Conservation (phyloP, 805 yeast species). For the Yamadazyma akitaensis region DNA sequence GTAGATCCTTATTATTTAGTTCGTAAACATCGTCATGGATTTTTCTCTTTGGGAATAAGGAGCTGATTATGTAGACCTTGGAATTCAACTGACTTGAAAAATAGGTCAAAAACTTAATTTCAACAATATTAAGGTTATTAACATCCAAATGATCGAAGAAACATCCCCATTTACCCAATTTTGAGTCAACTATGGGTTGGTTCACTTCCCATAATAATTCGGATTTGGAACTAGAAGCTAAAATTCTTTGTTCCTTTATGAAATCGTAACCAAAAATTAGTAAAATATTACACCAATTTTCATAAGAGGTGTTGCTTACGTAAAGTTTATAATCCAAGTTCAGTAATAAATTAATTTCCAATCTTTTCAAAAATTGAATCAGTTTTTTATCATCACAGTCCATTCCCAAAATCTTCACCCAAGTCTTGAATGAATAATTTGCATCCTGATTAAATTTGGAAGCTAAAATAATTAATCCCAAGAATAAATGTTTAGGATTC, state of each 20-base stretch:
- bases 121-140: slow-evolving; percentile 20
- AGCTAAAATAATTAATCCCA: slow-evolving; percentile 67
- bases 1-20: slow-evolving; percentile 2
- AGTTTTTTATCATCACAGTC: slow-evolving; percentile 23
- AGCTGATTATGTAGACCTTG: slow-evolving; percentile 22
- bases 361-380: slow-evolving; percentile 42
- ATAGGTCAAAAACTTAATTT: slow-evolving; percentile 26
- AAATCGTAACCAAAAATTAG: slow-evolving; percentile 44
- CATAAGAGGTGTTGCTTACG: slow-evolving; percentile 48
- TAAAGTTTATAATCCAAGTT: slow-evolving; percentile 56
- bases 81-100: slow-evolving; percentile 28
- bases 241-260: slow-evolving; percentile 32
- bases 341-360: slow-evolving; percentile 54
- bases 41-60: slow-evolving; percentile 14
- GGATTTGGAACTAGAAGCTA: slow-evolving; percentile 14
- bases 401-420: slow-evolving; percentile 72
- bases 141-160: slow-evolving; percentile 25
- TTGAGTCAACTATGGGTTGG: slow-evolving; percentile 16
- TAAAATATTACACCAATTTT: slow-evolving; percentile 44
- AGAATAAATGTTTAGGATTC: slow-evolving; percentile 59
- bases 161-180: slow-evolving; percentile 26
- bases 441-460: slow-evolving; percentile 73
- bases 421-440: slow-evolving; percentile 62
- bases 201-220: slow-evolving; percentile 26
- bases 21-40: slow-evolving; percentile 10